Percentiles rank a stretch among this genome's conserved stretches.
These are phyloP conservation scores for Harringtonia aguacate DNA, from an alignment of 2,329 filamentous ascomycete genomes.

Conservation along the genomic window DNA sequence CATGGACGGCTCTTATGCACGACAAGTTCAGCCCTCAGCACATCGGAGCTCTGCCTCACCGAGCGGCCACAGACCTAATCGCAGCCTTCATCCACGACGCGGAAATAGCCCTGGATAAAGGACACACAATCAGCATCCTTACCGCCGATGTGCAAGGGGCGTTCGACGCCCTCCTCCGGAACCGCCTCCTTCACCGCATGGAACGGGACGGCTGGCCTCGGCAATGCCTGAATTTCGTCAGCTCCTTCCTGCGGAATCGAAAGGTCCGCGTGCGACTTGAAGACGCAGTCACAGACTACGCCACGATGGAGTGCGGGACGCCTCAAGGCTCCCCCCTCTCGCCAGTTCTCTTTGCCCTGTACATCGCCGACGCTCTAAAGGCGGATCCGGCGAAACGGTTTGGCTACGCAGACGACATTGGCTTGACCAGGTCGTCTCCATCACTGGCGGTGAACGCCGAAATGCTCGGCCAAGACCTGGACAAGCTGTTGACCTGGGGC, in stretches of 20 bases:
- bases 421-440: too few relatives aligned
- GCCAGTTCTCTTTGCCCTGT: background rate
- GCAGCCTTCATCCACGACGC: too few relatives aligned
- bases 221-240: background rate
- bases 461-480: too few relatives aligned
- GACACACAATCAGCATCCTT: background rate
- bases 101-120: background rate
- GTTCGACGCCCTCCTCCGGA: background rate
- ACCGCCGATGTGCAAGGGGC: background rate
- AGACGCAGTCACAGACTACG: background rate
- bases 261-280: background rate
- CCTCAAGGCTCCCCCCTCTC: background rate
- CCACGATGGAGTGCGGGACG: background rate
- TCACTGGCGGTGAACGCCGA: too few relatives aligned
- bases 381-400: background rate
- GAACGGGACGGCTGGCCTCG: background rate
- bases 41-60: background rate
- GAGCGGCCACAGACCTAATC: background rate
- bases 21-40: too few relatives aligned
- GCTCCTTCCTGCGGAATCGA: background rate
- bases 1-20: background rate
- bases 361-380: too few relatives aligned
- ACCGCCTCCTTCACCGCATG: background rate
- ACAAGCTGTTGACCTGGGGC: too few relatives aligned
- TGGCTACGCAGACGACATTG: background rate